phyloP scores from a whole-genome alignment of 1,139 yeast genomes.

The Sugiyamaella novakii region DNA sequence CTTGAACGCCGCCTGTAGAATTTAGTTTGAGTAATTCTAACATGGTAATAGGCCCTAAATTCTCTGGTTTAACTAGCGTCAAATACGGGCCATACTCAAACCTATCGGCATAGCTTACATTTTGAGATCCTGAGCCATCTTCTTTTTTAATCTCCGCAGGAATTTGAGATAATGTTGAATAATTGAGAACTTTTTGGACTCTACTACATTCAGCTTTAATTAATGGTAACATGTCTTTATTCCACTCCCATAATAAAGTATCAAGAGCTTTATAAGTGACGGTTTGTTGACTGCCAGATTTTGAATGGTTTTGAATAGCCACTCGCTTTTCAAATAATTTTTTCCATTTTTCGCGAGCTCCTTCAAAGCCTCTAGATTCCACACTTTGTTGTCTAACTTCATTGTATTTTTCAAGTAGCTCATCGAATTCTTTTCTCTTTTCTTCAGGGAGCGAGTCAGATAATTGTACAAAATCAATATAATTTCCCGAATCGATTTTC shows the following conservation, averaged over 20 bases:
- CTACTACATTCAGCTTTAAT: slow-evolving; percentile 42
- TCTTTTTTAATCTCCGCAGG: slow-evolving; percentile 26
- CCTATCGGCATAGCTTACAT: slow-evolving; percentile 50
- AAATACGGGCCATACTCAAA: slow-evolving; percentile 79
- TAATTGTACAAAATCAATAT: slow-evolving; percentile 35
- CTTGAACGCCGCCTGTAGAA: slow-evolving; percentile 74
- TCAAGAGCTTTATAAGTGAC: slow-evolving; percentile 48
- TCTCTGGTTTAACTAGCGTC: slow-evolving; percentile 69
- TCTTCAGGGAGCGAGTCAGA: slow-evolving; percentile 42
- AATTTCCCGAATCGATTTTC: slow-evolving; percentile 44
- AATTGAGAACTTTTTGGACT: slow-evolving; percentile 36
- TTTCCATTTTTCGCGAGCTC: slow-evolving; percentile 55
- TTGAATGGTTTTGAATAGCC: slow-evolving; percentile 39
- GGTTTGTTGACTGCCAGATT: slow-evolving; percentile 19
- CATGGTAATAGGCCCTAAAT: slow-evolving; percentile 80
- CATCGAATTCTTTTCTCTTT: slow-evolving; percentile 58
- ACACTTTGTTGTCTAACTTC: slow-evolving; percentile 67
- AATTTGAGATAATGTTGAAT: slow-evolving; percentile 24
- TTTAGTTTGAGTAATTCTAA: slow-evolving; percentile 75
- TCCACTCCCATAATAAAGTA: slow-evolving; percentile 63
- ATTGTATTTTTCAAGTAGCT: slow-evolving; percentile 65
- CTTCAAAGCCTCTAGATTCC: slow-evolving; percentile 68
- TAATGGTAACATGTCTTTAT: slow-evolving; percentile 66
- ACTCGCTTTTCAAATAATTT: slow-evolving; percentile 58
- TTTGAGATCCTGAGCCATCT: slow-evolving; percentile 21